Base-by-base conservation (phyloP, 2,329 filamentous ascomycete species). In the Raffaelea albimanens region DNA sequence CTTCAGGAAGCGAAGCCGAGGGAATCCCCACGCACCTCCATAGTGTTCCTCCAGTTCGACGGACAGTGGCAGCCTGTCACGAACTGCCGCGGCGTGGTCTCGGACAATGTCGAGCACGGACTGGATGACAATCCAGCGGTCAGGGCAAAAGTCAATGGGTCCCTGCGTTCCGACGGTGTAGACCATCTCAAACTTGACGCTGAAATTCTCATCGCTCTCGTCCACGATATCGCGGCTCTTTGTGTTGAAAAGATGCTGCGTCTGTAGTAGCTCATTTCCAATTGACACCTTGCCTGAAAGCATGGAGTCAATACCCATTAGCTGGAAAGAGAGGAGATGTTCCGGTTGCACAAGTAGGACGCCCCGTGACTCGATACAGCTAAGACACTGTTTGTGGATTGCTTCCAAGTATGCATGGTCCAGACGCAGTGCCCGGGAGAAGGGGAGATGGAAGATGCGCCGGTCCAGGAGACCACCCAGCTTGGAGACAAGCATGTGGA, bases 121-220 rank as follows among this genome's bases (percentile, higher is more conserved):
- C 34, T 84, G 74, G 1, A 79, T 68, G 0, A 76, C 52, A 0
- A 55, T 53, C 82, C 81, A 86, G 4, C 83, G 64, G 2, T 73
- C 59, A 0, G 75, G 75, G 41, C 69, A 69, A 11, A 71, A 63
- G 5, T 83, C 74, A 0, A 82, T 63, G 0, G 70, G 53, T 1
- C 58, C 55, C 49, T 80, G 75, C 0, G 57, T 50, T 0, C 80
- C 81, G 54, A 83, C 72, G 0, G 79, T 82, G 49, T 85, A 84
- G 2, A 84, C 66, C 0, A 84, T 59, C 54, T 85, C 78, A 36
- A 80, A 82, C 42, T 73, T 76, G 4, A 72, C 67, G 40, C 69
- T 76, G 40, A 83, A 75, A 46, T 76, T 78, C 48, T 83, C 78
- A 43, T 85, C 82, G 36, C 75, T 80, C 58, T 85, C 80, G 48